A percentile compares a stretch with the other conserved stretches of the same genome.
These are phyloP conservation scores for Fonsecaea erecta DNA, from an alignment of 2,329 filamentous ascomycete species.

Conservation along the genomic window DNA sequence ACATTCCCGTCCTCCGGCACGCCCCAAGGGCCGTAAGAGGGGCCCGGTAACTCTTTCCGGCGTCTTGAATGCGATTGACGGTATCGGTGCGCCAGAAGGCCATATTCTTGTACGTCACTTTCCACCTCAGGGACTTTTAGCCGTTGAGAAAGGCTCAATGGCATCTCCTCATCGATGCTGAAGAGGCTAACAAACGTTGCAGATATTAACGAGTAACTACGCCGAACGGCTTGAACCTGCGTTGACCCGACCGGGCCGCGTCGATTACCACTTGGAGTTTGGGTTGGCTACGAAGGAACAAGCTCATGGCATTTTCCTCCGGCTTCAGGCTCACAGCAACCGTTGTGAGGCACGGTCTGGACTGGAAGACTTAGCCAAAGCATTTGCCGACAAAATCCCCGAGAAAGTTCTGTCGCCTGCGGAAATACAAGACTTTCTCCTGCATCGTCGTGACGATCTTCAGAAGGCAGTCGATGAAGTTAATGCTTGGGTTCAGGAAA, in stretches of 20 bases:
- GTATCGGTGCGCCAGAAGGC: constrained; percentile 77
- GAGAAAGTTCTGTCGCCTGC: constrained; percentile 61
- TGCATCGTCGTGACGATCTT: constrained; percentile 66
- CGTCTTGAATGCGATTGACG: constrained; percentile 81
- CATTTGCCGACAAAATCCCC: constrained; percentile 61
- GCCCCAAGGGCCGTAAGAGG: not conserved
- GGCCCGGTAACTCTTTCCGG: constrained; percentile 71
- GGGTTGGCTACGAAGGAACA: constrained; percentile 33
- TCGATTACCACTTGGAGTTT: constrained; percentile 72
- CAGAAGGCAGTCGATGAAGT: constrained; percentile 60
- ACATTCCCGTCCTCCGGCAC: not conserved
- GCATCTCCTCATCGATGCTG: not conserved
- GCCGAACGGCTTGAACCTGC: constrained; percentile 74
- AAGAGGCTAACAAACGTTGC: not conserved
- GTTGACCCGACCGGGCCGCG: constrained; percentile 72
- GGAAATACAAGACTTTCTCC: constrained; percentile 67
- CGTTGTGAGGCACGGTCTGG: constrained; percentile 28
- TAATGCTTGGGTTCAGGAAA: not conserved
- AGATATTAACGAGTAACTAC: constrained; percentile 79
- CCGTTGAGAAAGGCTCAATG: not conserved
- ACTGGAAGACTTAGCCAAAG: not conserved
- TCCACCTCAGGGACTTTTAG: not conserved
- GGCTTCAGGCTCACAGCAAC: constrained; percentile 23
- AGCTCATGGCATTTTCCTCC: constrained; percentile 37
- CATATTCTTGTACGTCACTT: constrained; percentile 60